These are phyloP conservation scores for Xerocomellus chrysenteron DNA, from an alignment of 768 basidiomycete species.

Conservation along the genomic window DNA sequence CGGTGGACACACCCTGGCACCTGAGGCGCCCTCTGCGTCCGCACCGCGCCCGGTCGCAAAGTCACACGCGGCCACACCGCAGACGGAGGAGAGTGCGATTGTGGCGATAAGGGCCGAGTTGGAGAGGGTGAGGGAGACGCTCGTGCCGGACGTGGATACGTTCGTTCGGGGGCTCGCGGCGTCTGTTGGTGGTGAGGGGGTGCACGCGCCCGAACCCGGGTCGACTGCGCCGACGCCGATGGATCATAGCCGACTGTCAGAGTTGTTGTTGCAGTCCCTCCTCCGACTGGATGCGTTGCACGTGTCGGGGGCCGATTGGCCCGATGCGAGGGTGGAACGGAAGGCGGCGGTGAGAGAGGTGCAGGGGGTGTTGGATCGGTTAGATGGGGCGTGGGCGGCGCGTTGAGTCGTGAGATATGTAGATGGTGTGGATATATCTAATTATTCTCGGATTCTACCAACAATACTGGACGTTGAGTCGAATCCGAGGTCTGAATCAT, in stretches of 20 bases:
- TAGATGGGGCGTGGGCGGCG: constrained; percentile 68
- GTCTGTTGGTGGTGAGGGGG: background rate
- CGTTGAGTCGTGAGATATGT: constrained; percentile 9
- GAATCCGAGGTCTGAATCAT: no score
- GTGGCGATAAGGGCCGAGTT: constrained; percentile 40
- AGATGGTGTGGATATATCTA: background rate
- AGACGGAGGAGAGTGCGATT: constrained; percentile 41
- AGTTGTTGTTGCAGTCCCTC: constrained; percentile 83
- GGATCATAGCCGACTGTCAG: constrained; percentile 65
- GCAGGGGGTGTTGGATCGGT: constrained; percentile 74
- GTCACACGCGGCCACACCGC: constrained; percentile 7
- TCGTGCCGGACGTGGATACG: constrained; percentile 55
- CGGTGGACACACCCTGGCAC: constrained; percentile 39
- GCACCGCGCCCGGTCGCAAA: background rate
- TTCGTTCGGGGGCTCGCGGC: constrained; percentile 44
- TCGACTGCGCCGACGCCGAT: constrained; percentile 9
- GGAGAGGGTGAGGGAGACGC: constrained; percentile 47
- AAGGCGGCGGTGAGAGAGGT: constrained; percentile 87
- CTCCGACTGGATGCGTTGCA: constrained; percentile 81
- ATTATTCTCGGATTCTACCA: background rate
- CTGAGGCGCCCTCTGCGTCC: constrained; percentile 6
- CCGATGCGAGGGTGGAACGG: constrained; percentile 71
- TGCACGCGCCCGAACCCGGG: background rate
- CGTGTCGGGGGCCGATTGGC: constrained; percentile 68
- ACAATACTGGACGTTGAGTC: no score